Evolutionary conservation across 306 rosid genomes (phyloP), one percentile per base, ranked within the genome.

Genomic region (Calophaca sinica): DNA sequence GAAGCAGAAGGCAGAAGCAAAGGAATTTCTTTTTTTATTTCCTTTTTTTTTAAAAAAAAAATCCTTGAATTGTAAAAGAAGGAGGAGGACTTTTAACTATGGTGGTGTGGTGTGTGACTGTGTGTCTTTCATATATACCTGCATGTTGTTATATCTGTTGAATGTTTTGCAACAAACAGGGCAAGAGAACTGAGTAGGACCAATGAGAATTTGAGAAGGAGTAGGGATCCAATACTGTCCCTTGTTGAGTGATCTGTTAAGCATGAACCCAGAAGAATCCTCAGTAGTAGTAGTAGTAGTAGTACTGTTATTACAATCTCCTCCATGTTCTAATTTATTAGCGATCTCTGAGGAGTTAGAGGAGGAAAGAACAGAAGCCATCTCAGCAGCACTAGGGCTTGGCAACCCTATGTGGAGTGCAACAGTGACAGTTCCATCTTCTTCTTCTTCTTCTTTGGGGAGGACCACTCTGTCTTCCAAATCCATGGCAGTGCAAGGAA

Each of bases 141-240:
- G 98, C 98, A 94, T 94, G 91, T 94, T 94, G 91, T 94, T 94
- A 89, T 91, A 94, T 90, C 98, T 89, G 80, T 94, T 94, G 91
- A 94, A 94, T 72, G 94, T 89, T 84, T 94, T 94, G 89, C 81
- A 91, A 79, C 98, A 94, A 86, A 94, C 97, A 69, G 98, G 97
- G 88, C 98, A 93, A 68, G 96, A 93, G 62, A 93, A 93, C 83
- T 93, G 98, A 1, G 98, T 93, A 4, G 97, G 97, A 80, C 98
- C 96, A 80, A 94, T 91, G 88, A 94, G 98, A 80, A 94, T 94
- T 88, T 94, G 98, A n/a, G 98, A 88, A 79, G 98, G 98, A 13
- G 98, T 94, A 20, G 97, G 97, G 90, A 94, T 94, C 98, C 98
- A 94, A 44, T 91, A 94, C 84, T 90, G 96, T 4, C 98, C 98